Conservation (phyloP, 352 stramenopile genomes). For the Globisporangium echinulatum region DNA sequence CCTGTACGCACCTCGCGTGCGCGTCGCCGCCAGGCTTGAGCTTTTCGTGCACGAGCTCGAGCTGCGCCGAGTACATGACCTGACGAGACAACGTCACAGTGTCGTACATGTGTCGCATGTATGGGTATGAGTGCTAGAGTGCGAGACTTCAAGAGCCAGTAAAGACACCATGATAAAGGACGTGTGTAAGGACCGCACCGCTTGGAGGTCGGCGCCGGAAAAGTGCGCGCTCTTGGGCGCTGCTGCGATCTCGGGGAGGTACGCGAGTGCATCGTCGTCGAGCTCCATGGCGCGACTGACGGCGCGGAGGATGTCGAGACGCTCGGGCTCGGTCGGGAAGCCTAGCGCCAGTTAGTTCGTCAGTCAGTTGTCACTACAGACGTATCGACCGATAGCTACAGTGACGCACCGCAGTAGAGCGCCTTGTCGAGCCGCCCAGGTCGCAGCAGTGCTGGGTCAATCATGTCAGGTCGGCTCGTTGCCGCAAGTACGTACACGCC, state of each 20-base stretch:
- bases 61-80: constrained; percentile 92
- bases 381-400: too few relatives aligned
- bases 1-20: constrained; percentile 30
- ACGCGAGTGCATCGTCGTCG: constrained; percentile 49
- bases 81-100: constrained; percentile 8
- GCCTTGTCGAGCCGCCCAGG: constrained; percentile 94
- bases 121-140: too few relatives aligned
- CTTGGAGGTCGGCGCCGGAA: constrained; percentile 91
- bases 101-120: too few relatives aligned
- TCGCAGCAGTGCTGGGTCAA: constrained; percentile 92
- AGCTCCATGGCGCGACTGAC: constrained; percentile 79
- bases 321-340: constrained; percentile 77
- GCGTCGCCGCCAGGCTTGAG: constrained; percentile 58
- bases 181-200: constrained; percentile 31
- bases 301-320: constrained; percentile 72
- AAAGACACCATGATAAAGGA: background rate
- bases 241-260: constrained; percentile 66
- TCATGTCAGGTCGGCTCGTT: constrained; percentile 95
- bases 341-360: constrained; percentile 26
- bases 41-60: constrained; percentile 90
- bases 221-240: constrained; percentile 77
- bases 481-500: constrained; percentile 93
- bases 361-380: background rate
- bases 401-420: constrained; percentile 74
- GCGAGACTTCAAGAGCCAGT: too few relatives aligned